A percentile compares a stretch with the other conserved stretches of the same genome.
Conservation (phyloP, 1,284 basidiomycete species). For the Tremellales sp. region DNA sequence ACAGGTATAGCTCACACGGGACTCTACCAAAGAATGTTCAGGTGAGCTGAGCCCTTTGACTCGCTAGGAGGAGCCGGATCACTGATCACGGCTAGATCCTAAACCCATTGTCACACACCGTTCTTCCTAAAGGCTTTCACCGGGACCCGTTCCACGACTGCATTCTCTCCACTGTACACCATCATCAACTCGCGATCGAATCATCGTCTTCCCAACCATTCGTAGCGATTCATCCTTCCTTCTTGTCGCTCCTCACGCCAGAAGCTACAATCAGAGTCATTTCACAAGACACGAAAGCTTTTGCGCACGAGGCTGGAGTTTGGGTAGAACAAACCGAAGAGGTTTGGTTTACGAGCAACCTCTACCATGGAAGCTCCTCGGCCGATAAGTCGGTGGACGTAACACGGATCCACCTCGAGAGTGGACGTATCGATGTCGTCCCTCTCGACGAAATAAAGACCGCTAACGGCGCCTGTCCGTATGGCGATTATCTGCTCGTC, state of each 20-base stretch:
- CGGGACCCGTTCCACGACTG: constrained; percentile 3
- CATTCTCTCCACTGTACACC: not conserved
- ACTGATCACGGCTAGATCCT: not conserved
- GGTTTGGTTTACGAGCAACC: constrained; percentile 31
- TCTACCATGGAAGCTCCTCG: not conserved
- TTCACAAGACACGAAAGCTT: constrained; percentile 8
- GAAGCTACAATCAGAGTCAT: constrained; percentile 11
- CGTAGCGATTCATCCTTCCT: constrained; percentile 16
- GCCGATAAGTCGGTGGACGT: not conserved
- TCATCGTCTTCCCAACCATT: constrained; percentile 14
- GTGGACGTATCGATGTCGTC: constrained; percentile 7
- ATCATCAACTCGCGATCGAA: too few species aligned
- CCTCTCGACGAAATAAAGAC: constrained; percentile 5
- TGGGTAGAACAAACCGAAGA: constrained; percentile 17
- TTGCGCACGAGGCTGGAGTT: constrained; percentile 35
- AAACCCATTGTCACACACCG: not conserved
- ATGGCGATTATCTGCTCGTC: constrained; percentile 18
- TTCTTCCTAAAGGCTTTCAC: not conserved
- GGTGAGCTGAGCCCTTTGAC: too few species aligned
- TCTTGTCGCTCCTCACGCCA: constrained; percentile 14
- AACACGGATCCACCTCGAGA: constrained; percentile 3
- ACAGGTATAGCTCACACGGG: too few species aligned
- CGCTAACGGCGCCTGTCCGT: constrained; percentile 30
- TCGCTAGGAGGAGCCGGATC: too few species aligned
- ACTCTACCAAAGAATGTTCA: too few species aligned